phyloP scores from a whole-genome alignment of 371 early-diverging fungal species.

The Mucor ambiguus region DNA sequence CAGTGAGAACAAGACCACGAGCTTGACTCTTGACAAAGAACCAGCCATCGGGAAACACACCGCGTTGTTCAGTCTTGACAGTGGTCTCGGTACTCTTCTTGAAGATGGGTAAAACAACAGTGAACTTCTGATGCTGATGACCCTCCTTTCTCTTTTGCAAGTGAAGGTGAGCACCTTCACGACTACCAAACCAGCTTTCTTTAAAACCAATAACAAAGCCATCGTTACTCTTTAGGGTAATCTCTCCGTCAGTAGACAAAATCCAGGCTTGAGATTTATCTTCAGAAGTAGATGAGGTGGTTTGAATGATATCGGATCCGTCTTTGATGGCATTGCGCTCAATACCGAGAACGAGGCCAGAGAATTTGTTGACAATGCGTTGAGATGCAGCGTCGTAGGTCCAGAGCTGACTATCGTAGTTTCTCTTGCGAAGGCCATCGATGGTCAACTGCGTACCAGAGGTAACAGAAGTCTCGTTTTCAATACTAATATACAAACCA shows the following conservation, averaged over 20 bases:
- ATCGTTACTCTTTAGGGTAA: conserved; percentile 41
- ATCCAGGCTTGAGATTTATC: conserved; percentile 40
- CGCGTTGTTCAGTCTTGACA: conserved; percentile 23
- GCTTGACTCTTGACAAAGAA: conserved; percentile 67
- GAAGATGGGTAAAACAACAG: conserved; percentile 45
- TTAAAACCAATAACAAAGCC: conserved; percentile 55
- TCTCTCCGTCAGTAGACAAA: conserved; percentile 37
- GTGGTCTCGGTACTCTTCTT: conserved; percentile 27
- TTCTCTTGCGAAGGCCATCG: conserved; percentile 34
- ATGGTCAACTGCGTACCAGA: conserved; percentile 35
- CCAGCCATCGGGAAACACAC: conserved; percentile 59
- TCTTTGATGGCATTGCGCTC: conserved; percentile 42
- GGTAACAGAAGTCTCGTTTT: conserved; percentile 19
- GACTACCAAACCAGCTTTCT: conserved; percentile 48
- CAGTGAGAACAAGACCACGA: conserved; percentile 49
- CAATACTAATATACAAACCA: conserved; percentile 40
- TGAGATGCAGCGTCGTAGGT: conserved; percentile 42
- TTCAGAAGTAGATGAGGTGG: conserved; percentile 22
- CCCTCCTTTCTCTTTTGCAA: conserved; percentile 37
- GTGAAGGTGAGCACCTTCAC: conserved; percentile 50
- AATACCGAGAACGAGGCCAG: conserved; percentile 53
- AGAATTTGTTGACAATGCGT: conserved; percentile 50
- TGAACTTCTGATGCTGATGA: conserved; percentile 36
- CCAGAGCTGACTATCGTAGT: conserved; percentile 57
- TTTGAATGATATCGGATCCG: conserved; percentile 49